Conservation (phyloP, 2,329 filamentous ascomycete genomes). For the Talaromyces sp. region DNA sequence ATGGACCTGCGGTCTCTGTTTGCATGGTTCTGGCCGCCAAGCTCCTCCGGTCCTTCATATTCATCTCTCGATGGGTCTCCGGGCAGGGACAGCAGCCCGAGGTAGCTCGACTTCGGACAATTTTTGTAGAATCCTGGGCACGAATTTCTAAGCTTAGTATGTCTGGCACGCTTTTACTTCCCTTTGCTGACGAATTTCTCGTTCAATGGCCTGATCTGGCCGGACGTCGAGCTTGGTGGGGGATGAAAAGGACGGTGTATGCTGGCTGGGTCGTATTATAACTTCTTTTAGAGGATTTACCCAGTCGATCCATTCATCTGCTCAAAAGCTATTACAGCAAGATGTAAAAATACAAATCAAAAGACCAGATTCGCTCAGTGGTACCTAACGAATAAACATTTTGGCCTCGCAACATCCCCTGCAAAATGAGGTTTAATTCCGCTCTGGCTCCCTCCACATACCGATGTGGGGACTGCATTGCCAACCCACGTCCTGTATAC, state of each 20-base stretch:
- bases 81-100: constrained; percentile 13
- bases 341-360: too few species aligned
- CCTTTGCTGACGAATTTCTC: constrained; percentile 74
- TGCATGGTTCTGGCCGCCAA: constrained; percentile 66
- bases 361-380: too few species aligned
- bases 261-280: constrained; percentile 42
- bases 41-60: constrained; percentile 57
- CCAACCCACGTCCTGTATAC: too few species aligned
- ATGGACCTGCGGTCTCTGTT: constrained; percentile 86
- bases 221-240: constrained; percentile 43
- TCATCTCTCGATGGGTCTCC: constrained; percentile 12
- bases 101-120: constrained; percentile 60
- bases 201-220: constrained; percentile 77
- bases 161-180: constrained; percentile 75
- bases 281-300: not conserved
- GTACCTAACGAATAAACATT: too few species aligned
- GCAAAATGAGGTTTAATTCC: not conserved
- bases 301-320: too few species aligned
- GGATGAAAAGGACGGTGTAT: constrained; percentile 43
- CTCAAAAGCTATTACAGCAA: too few species aligned
- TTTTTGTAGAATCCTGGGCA: constrained; percentile 94
- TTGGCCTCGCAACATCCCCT: too few species aligned
- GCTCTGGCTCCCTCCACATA: constrained; percentile 1
- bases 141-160: constrained; percentile 80
- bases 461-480: constrained; percentile 1